phyloP scores from a whole-genome alignment of 2,329 filamentous ascomycete genomes.

The Juglanconis oblonga region DNA sequence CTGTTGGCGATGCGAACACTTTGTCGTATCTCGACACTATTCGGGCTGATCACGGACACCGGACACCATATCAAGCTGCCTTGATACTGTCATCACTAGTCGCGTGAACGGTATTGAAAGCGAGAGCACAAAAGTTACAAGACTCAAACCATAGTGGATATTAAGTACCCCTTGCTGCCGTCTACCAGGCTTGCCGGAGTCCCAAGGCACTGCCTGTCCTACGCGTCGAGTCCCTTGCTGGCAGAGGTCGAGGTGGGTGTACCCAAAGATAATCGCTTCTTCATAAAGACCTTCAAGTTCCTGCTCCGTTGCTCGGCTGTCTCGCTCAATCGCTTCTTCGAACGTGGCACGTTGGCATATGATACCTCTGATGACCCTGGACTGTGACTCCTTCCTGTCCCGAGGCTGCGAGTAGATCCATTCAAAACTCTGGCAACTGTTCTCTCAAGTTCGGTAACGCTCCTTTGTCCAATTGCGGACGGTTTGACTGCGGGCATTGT shows the following conservation, averaged over 20 bases:
- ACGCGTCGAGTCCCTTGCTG: neutral
- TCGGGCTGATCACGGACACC: neutral
- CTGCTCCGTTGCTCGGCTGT: conserved; percentile 10
- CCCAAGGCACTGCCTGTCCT: neutral
- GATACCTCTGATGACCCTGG: conserved; percentile 1
- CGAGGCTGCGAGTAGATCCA: neutral
- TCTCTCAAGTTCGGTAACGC: neutral
- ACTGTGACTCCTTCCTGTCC: neutral
- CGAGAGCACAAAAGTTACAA: no score
- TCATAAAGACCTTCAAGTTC: conserved; percentile 1
- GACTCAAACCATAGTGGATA: no score
- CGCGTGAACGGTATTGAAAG: no score
- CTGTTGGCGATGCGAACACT: neutral
- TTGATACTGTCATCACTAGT: no score
- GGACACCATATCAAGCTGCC: no score
- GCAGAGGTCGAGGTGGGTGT: neutral
- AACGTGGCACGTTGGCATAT: neutral
- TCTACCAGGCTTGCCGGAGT: neutral
- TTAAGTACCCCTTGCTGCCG: neutral
- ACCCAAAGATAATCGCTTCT: neutral
- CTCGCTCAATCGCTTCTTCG: conserved; percentile 3
- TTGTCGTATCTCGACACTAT: neutral
- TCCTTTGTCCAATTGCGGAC: neutral
- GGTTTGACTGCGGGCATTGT: neutral
- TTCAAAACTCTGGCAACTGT: neutral